Percentiles rank a stretch among this genome's conserved stretches.
These are phyloP conservation scores for Thelonectria discophora DNA, from an alignment of 2,329 filamentous ascomycete species.

Conservation along the genomic window DNA sequence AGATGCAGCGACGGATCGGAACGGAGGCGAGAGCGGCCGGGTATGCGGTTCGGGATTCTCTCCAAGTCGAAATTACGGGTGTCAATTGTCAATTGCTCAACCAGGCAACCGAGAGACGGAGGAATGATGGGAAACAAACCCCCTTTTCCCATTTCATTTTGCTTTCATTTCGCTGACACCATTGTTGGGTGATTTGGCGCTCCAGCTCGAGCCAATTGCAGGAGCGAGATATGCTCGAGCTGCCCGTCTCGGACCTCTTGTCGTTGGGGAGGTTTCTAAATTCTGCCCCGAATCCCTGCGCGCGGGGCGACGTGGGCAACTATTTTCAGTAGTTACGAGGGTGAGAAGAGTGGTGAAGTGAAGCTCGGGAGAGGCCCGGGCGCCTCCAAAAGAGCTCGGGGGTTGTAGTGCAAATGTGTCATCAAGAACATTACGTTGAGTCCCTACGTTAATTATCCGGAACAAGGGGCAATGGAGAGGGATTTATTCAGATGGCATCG, in stretches of 20 bases:
- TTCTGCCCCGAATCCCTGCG: background rate
- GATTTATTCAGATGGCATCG: too few relatives aligned
- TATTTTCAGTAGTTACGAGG: too few relatives aligned
- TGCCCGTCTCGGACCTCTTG: background rate
- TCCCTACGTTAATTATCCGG: conserved; percentile 16
- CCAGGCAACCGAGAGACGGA: too few relatives aligned
- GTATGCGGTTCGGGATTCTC: too few relatives aligned
- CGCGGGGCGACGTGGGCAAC: too few relatives aligned
- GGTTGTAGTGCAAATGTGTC: background rate
- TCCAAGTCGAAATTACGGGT: too few relatives aligned
- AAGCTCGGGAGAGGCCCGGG: conserved; percentile 6
- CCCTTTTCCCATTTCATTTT: background rate
- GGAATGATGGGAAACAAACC: background rate
- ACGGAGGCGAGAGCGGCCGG: background rate
- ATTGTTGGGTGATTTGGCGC: conserved; percentile 8
- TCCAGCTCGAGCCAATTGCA: conserved; percentile 31
- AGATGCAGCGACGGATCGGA: conserved; percentile 19
- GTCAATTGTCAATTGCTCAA: too few relatives aligned
- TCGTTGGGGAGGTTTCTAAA: conserved; percentile 4
- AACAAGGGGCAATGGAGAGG: conserved; percentile 4
- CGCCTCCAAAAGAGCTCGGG: conserved; percentile 2
- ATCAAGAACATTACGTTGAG: conserved; percentile 7
- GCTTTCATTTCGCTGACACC: conserved; percentile 36
- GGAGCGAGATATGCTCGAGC: conserved; percentile 28
- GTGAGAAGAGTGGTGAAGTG: too few relatives aligned